These are phyloP conservation scores for Austroboletus festivus DNA, from an alignment of 768 basidiomycete species.

Conservation along the genomic window DNA sequence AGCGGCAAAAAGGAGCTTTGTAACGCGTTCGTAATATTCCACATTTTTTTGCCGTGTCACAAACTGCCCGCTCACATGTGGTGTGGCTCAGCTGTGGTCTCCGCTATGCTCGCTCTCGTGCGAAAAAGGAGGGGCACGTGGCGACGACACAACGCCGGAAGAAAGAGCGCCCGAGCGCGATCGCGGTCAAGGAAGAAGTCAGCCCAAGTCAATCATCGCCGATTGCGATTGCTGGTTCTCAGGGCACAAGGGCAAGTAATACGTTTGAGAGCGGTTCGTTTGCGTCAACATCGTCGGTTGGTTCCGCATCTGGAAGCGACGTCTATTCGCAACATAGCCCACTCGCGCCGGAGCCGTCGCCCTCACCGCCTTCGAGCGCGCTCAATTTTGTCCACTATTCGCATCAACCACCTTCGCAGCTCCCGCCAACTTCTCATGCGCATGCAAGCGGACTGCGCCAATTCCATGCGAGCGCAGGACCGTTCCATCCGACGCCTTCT, in stretches of 20 bases:
- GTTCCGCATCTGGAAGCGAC: conserved; percentile 58
- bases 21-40: conserved; percentile 69
- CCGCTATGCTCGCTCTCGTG: conserved; percentile 81
- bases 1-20: conserved; percentile 89
- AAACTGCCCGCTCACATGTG: conserved; percentile 20
- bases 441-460: conserved; percentile 30
- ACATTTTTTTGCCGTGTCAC: conserved; percentile 7
- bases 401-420: conserved; percentile 33
- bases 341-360: conserved; percentile 47
- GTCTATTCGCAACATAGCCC: conserved; percentile 48
- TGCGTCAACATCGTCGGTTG: conserved; percentile 44
- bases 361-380: conserved; percentile 59
- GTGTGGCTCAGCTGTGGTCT: conserved; percentile 64
- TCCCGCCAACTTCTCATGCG: conserved; percentile 36
- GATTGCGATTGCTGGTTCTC: conserved; percentile 45
- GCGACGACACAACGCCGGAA: conserved; percentile 54
- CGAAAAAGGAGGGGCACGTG: conserved; percentile 77
- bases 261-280: conserved; percentile 50
- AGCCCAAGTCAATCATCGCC: conserved; percentile 27
- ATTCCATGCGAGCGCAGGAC: conserved; percentile 18
- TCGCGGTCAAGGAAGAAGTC: conserved; percentile 26
- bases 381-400: conserved; percentile 61
- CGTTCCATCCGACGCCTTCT: conserved; percentile 46
- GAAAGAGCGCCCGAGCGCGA: conserved; percentile 46
- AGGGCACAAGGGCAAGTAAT: conserved; percentile 43